Percentiles rank a stretch among this genome's conserved stretches.
Conservation (phyloP, 1,139 yeast genomes). For the Fermentozyma sake region DNA sequence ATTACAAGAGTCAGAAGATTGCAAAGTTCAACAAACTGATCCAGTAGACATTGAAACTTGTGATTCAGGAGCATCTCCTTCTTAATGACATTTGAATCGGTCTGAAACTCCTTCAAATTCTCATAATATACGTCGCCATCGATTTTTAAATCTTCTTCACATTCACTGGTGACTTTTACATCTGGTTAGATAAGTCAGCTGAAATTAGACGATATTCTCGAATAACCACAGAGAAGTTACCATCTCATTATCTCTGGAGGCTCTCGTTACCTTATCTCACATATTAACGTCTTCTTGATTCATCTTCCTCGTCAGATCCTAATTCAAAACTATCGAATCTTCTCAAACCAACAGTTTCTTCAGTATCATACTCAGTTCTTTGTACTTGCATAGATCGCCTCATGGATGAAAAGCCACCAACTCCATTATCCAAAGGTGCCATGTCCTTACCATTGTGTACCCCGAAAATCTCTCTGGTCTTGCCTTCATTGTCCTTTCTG, state of each 20-base stretch:
- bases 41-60: neutral
- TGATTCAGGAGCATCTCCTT: neutral
- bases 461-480: slow-evolving; percentile 55
- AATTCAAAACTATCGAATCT: slow-evolving; percentile 61
- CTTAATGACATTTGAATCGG: slow-evolving; percentile 1
- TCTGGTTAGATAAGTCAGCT: too few relatives aligned
- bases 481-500: slow-evolving; percentile 58
- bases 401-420: slow-evolving; percentile 64
- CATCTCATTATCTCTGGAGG: slow-evolving; percentile 1
- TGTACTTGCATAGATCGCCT: slow-evolving; percentile 65
- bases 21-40: slow-evolving; percentile 4
- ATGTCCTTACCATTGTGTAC: slow-evolving; percentile 52
- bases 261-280: neutral
- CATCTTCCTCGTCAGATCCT: slow-evolving; percentile 44
- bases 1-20: too few relatives aligned
- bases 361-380: slow-evolving; percentile 42
- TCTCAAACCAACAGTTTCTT: slow-evolving; percentile 56
- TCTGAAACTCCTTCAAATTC: slow-evolving; percentile 2
- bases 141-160: too few relatives aligned
- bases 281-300: slow-evolving; percentile 7
- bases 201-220: too few relatives aligned
- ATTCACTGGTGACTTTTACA: slow-evolving; percentile 1
- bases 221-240: too few relatives aligned
- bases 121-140: slow-evolving; percentile 5
- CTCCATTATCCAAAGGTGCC: slow-evolving; percentile 79